These are phyloP conservation scores for Suillus discolor DNA, from an alignment of 768 basidiomycete species.

Conservation along the genomic window DNA sequence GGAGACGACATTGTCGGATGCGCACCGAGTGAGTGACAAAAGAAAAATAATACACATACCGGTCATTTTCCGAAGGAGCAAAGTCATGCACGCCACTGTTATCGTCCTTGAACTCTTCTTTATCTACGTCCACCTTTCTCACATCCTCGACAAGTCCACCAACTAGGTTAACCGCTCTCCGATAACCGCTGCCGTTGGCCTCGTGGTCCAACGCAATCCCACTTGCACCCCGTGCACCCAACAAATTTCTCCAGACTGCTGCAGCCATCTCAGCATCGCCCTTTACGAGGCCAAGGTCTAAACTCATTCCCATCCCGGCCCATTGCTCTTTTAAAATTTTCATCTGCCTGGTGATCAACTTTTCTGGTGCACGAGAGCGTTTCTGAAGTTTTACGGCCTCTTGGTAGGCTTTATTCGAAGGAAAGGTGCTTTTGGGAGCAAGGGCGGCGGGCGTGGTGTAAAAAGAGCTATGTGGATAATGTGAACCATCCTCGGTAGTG, in stretches of 20 bases:
- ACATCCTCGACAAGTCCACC: conserved; percentile 66
- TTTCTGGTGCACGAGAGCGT: conserved; percentile 64
- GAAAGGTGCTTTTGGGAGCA: conserved; percentile 28
- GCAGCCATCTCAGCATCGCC: conserved; percentile 85
- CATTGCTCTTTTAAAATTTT: conserved; percentile 91
- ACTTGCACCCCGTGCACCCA: conserved; percentile 80
- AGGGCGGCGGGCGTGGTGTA: conserved; percentile 30
- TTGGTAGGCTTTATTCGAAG: conserved; percentile 28
- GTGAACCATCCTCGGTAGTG: conserved; percentile 23
- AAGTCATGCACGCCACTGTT: conserved; percentile 76
- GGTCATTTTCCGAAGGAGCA: conserved; percentile 47
- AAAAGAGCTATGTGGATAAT: conserved; percentile 25
- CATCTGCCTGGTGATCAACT: conserved; percentile 85
- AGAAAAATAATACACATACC: conserved; percentile 19
- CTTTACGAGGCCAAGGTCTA: conserved; percentile 76
- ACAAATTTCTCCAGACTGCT: conserved; percentile 89
- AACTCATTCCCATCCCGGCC: conserved; percentile 76
- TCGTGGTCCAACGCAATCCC: conserved; percentile 52
- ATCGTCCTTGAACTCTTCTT: conserved; percentile 65
- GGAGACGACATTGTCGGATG: not conserved
- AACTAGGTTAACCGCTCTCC: conserved; percentile 70
- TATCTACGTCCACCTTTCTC: conserved; percentile 56
- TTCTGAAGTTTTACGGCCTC: conserved; percentile 25
- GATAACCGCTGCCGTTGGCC: conserved; percentile 37
- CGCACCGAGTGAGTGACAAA: not conserved